Evolutionary conservation across 768 basidiomycete genomes (phyloP).

Genomic region (Leucocoprinus leucothites): DNA sequence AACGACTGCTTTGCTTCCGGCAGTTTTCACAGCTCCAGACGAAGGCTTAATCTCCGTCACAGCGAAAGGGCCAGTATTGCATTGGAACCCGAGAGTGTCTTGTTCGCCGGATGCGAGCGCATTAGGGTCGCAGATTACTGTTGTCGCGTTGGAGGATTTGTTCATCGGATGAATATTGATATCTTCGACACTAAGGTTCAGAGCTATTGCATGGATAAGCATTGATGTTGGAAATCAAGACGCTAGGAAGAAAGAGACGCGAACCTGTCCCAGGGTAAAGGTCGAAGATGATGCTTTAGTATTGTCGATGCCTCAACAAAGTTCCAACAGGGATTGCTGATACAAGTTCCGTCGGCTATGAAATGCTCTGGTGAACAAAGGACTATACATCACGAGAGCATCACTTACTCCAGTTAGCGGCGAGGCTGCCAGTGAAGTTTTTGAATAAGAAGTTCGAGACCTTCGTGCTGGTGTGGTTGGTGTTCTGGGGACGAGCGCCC

Average conservation of each 20-base stretch:
- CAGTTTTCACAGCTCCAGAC: background rate
- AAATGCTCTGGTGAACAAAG: background rate
- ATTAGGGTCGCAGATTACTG: slow-evolving; percentile 29
- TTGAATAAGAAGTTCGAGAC: slow-evolving; percentile 33
- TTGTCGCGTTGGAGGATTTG: slow-evolving; percentile 19
- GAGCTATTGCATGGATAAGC: slow-evolving; percentile 15
- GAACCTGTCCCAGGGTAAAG: slow-evolving; percentile 32
- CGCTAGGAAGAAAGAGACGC: background rate
- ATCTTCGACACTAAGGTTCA: slow-evolving; percentile 22
- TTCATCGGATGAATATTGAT: slow-evolving; percentile 26
- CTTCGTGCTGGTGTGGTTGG: slow-evolving; percentile 30
- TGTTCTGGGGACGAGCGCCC: slow-evolving; percentile 28
- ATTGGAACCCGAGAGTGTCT: slow-evolving; percentile 28
- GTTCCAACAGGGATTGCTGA: slow-evolving; percentile 38
- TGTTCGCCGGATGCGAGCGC: slow-evolving; percentile 26
- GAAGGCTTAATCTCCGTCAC: slow-evolving; percentile 13
- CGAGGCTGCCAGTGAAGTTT: slow-evolving; percentile 32
- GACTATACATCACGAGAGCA: background rate
- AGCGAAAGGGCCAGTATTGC: slow-evolving; percentile 25
- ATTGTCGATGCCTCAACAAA: slow-evolving; percentile 28
- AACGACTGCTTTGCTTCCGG: background rate
- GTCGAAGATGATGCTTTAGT: slow-evolving; percentile 35
- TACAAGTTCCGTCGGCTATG: slow-evolving; percentile 35
- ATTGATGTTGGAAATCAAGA: background rate
- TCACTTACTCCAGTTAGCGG: slow-evolving; percentile 34